Evolutionary conservation across 2,329 filamentous ascomycete species (phyloP), one percentile per base, ranked within the genome.

Genomic region (Penicillium thymicola): DNA sequence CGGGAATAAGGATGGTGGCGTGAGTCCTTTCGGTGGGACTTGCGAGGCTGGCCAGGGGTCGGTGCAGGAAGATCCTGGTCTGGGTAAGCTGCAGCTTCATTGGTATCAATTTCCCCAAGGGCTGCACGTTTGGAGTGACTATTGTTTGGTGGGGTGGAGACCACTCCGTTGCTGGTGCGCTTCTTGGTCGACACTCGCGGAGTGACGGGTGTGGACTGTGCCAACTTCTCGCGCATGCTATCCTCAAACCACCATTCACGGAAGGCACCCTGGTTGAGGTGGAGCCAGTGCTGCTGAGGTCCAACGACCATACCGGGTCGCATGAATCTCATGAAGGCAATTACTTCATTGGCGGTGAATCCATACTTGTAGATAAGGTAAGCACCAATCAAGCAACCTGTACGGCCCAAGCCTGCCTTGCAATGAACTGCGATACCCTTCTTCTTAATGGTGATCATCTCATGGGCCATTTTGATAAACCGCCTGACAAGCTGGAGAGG

Each of bases 281-380:
- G 94, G 53, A 99, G 84, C 94, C 94, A 99, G 77, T 99, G 94
- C 77, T 99, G 94, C 72, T 99, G 94, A 38, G 94, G 94, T 0
- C 94, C 94, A 51, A 99, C 94, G 7, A 99, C 94, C 94, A 99
- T 99, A 51, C 94, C 94, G 0, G 94, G 94, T 57, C 93, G 85
- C 93, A 97, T 97, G 78, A 99, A 99, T 59, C 93, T 88, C 93
- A 99, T 97, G 75, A 92, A 99, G 3, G 92, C 89, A 72, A 97
- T 97, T 68, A 96, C 86, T 77, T 97, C 93, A 70, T 97, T 96
- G 63, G 94, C 94, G 6, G 93, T 97, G 76, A 97, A 99, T 55
- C 91, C 94, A 74, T 97, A 89, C 64, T 92, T 86, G 80, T 99
- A 99, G 71, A 99, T 97, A 59, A 99, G 82, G 71, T 99, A 99